Conservation (phyloP, 2,329 filamentous ascomycete genomes). For the Proliferodiscus dingleyae region DNA sequence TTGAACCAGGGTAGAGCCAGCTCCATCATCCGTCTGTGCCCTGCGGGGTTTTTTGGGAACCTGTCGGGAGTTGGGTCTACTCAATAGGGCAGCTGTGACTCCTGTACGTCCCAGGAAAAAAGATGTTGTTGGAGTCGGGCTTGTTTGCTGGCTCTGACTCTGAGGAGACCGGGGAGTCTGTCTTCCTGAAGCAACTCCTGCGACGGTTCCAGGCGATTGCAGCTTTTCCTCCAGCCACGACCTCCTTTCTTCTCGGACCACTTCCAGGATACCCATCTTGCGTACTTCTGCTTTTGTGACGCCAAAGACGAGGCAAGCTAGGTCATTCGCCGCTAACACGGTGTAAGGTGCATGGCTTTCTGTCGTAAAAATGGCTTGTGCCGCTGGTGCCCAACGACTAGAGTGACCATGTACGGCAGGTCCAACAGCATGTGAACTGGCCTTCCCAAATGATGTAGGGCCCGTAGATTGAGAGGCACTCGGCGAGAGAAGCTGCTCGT, state of each 20-base stretch:
- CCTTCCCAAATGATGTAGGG: slow-evolving; percentile 29
- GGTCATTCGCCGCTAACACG: slow-evolving; percentile 90
- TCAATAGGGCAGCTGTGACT: slow-evolving; percentile 82
- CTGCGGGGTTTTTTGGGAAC: slow-evolving; percentile 43
- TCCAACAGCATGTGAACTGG: slow-evolving; percentile 35
- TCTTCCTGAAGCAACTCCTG: slow-evolving; percentile 18
- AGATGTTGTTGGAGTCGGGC: slow-evolving; percentile 35
- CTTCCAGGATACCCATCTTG: slow-evolving; percentile 90
- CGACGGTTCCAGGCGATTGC: slow-evolving; percentile 54
- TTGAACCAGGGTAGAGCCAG: slow-evolving; percentile 39
- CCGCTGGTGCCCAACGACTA: slow-evolving; percentile 82
- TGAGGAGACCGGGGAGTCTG: slow-evolving; percentile 16
- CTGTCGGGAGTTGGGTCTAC: slow-evolving; percentile 61
- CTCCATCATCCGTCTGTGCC: slow-evolving; percentile 61
- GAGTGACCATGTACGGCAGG: slow-evolving; percentile 78
- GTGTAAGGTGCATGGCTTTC: slow-evolving; percentile 88
- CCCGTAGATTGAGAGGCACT: slow-evolving; percentile 34
- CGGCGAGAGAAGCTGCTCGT: slow-evolving; percentile 38
- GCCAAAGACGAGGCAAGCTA: slow-evolving; percentile 97
- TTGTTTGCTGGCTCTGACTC: slow-evolving; percentile 27
- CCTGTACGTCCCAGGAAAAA: slow-evolving; percentile 62
- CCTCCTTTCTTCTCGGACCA: slow-evolving; percentile 83
- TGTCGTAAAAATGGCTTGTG: slow-evolving; percentile 98
- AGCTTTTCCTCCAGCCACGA: slow-evolving; percentile 88
- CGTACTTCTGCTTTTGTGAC: slow-evolving; percentile 93